Evolutionary conservation across 768 basidiomycete species (phyloP).

Genomic region (Phlegmacium glaucopus): DNA sequence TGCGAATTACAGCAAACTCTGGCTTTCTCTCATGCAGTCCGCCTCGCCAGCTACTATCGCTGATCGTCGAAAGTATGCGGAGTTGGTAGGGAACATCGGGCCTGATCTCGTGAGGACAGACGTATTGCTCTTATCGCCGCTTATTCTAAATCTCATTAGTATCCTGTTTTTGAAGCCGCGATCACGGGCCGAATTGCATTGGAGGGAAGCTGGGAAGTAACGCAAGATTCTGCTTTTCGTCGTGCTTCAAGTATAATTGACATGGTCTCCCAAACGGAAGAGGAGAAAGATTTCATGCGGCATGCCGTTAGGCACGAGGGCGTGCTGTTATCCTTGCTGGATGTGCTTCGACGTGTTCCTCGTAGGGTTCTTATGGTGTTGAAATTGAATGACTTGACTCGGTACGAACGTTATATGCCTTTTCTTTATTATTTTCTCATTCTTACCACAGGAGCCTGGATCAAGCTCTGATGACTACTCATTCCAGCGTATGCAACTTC

Average conservation of each 20-base stretch:
- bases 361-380: slow-evolving; percentile 80
- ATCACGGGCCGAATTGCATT: slow-evolving; percentile 85
- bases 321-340: slow-evolving; percentile 79
- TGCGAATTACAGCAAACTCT: slow-evolving; percentile 82
- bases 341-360: slow-evolving; percentile 83
- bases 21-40: slow-evolving; percentile 82
- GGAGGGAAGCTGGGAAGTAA: slow-evolving; percentile 53
- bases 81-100: slow-evolving; percentile 87
- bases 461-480: slow-evolving; percentile 81
- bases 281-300: slow-evolving; percentile 80
- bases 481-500: slow-evolving; percentile 36
- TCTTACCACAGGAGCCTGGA: slow-evolving; percentile 63
- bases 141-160: slow-evolving; percentile 40
- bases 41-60: slow-evolving; percentile 60
- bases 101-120: slow-evolving; percentile 70
- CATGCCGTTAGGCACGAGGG: slow-evolving; percentile 86
- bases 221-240: slow-evolving; percentile 36
- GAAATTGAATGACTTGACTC: slow-evolving; percentile 82
- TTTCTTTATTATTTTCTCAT: not conserved
- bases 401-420: slow-evolving; percentile 37
- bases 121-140: not conserved
- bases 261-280: slow-evolving; percentile 63
- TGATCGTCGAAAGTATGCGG: slow-evolving; percentile 83
- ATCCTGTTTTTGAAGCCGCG: slow-evolving; percentile 92
- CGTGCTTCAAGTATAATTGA: slow-evolving; percentile 80